phyloP scores from a whole-genome alignment of 2,329 filamentous ascomycete genomes.

The Ophiostoma himal-ulmi region DNA sequence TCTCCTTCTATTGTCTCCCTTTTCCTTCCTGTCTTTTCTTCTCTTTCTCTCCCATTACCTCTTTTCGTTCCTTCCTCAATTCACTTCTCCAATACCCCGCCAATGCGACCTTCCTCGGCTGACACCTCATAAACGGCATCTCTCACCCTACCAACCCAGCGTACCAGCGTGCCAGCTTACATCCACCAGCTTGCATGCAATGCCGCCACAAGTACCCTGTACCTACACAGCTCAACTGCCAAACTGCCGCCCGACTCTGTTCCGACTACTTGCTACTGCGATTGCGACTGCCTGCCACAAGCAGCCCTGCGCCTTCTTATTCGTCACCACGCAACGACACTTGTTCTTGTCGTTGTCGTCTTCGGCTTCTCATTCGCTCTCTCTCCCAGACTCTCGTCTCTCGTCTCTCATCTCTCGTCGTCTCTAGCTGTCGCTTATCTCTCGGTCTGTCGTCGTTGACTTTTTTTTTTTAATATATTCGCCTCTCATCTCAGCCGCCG shows the following conservation, averaged over 20 bases:
- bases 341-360: not conserved
- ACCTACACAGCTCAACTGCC: not conserved
- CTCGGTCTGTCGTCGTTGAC: too few species aligned
- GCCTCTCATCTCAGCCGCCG: not conserved
- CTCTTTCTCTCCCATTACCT: too few species aligned
- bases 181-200: not conserved
- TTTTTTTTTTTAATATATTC: too few species aligned
- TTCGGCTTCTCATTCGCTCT: not conserved
- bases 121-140: not conserved
- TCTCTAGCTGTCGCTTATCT: too few species aligned
- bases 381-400: too few species aligned
- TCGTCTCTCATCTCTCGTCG: too few species aligned
- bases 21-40: not conserved
- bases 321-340: slow-evolving; percentile 10
- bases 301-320: slow-evolving; percentile 13
- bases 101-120: slow-evolving; percentile 11
- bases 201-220: not conserved
- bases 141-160: not conserved
- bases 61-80: not conserved
- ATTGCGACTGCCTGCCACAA: not conserved
- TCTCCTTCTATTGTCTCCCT: too few species aligned
- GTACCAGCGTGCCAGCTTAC: not conserved
- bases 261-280: not conserved
- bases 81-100: not conserved
- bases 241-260: not conserved